Evolutionary conservation across 805 yeast genomes (phyloP).

Genomic region (Wickerhamiella dianesei): DNA sequence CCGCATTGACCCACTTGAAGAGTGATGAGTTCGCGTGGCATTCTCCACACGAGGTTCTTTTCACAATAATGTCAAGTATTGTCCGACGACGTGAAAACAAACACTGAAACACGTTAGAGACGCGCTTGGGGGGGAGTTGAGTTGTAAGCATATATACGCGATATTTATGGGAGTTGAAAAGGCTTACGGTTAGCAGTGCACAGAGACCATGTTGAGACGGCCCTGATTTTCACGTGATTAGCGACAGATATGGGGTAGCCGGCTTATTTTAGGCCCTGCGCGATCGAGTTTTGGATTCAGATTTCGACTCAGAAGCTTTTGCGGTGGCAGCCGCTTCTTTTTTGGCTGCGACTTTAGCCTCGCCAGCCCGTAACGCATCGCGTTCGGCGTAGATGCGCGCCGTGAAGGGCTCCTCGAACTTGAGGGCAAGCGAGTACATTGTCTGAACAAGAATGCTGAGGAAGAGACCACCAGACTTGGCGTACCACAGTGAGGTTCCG

Average conservation of each 20-base stretch:
- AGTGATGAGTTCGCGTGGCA: conserved; percentile 27
- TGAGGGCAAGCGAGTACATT: conserved; percentile 73
- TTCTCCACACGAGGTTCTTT: conserved; percentile 4
- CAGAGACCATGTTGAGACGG: too few species aligned
- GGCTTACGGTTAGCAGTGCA: too few species aligned
- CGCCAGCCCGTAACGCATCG: conserved; percentile 28
- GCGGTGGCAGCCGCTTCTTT: neutral
- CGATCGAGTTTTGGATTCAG: neutral
- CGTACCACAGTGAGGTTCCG: conserved; percentile 80
- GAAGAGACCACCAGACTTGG: conserved; percentile 76
- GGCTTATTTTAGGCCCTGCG: neutral
- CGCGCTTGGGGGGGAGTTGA: neutral
- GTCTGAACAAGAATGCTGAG: conserved; percentile 59
- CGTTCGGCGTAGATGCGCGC: conserved; percentile 75
- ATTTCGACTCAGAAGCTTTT: neutral
- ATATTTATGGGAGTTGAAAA: too few species aligned
- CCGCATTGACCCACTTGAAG: conserved; percentile 75
- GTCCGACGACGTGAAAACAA: too few species aligned
- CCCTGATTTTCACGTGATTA: too few species aligned
- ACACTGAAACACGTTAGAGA: neutral
- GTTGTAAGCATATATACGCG: neutral
- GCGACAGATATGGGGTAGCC: too few species aligned
- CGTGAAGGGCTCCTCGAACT: conserved; percentile 94
- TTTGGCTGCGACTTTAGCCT: conserved; percentile 17
- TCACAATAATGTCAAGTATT: too few species aligned